phyloP scores from a whole-genome alignment of 768 basidiomycete genomes.

The Lyophyllum semitale region DNA sequence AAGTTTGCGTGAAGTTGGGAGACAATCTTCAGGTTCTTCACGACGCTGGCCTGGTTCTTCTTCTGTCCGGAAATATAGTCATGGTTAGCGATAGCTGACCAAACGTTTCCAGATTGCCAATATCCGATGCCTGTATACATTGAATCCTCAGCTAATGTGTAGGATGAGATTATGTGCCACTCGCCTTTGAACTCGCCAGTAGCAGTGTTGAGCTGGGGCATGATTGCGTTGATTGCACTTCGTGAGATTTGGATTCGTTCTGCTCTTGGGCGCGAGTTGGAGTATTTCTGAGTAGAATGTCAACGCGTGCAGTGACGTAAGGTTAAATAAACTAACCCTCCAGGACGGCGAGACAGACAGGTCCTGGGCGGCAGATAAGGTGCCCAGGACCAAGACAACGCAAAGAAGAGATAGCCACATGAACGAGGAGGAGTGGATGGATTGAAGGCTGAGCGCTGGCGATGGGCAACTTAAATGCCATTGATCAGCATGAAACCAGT shows the following conservation, averaged over 20 bases:
- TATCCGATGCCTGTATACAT: slow-evolving; percentile 55
- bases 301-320: background rate
- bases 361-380: background rate
- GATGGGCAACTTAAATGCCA: background rate
- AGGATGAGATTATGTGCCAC: slow-evolving; percentile 9
- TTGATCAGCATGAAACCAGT: too few relatives aligned
- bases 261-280: slow-evolving; percentile 33
- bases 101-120: slow-evolving; percentile 56
- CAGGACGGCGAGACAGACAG: background rate
- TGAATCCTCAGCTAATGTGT: too few relatives aligned
- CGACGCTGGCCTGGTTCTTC: slow-evolving; percentile 36
- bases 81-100: slow-evolving; percentile 50
- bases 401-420: background rate
- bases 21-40: slow-evolving; percentile 41
- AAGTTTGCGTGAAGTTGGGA: slow-evolving; percentile 40
- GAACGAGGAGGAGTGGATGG: background rate
- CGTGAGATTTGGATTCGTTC: slow-evolving; percentile 44
- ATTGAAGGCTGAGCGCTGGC: background rate
- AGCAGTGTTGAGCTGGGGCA: slow-evolving; percentile 34
- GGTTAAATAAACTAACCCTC: background rate
- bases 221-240: slow-evolving; percentile 41
- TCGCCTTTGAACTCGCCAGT: slow-evolving; percentile 46
- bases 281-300: slow-evolving; percentile 44
- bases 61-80: slow-evolving; percentile 39
- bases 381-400: background rate